Percentiles rank a stretch among this genome's conserved stretches.
These are phyloP conservation scores for Cryptosporidium sp. DNA, from an alignment of 169 alveolate species.

Conservation along the genomic window DNA sequence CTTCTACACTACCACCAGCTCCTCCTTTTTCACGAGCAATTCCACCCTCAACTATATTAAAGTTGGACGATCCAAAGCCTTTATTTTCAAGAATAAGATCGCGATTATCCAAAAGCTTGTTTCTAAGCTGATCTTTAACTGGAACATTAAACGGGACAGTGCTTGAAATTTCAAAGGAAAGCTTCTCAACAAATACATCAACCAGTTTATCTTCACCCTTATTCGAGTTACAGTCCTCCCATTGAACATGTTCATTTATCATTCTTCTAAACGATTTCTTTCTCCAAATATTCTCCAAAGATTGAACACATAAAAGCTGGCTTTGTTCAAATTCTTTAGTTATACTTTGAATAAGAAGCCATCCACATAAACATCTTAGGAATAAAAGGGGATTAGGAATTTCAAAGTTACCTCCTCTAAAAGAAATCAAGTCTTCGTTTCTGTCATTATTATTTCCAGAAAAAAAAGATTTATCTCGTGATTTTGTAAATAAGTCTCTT, in stretches of 20 bases:
- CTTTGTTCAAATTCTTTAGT: slow-evolving; percentile 82
- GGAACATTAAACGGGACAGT: slow-evolving; percentile 68
- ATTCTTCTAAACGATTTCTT: slow-evolving; percentile 83
- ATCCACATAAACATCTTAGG: slow-evolving; percentile 79
- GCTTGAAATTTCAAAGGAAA: slow-evolving; percentile 77
- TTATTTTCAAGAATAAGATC: neutral
- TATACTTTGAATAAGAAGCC: slow-evolving; percentile 83
- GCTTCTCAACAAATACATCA: slow-evolving; percentile 78
- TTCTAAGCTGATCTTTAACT: slow-evolving; percentile 75
- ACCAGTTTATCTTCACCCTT: slow-evolving; percentile 75
- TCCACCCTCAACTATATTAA: too few species aligned
- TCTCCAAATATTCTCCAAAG: slow-evolving; percentile 83
- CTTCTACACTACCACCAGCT: too few species aligned
- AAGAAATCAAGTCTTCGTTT: neutral
- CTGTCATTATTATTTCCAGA: too few species aligned
- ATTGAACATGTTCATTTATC: slow-evolving; percentile 82
- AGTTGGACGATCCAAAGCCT: neutral
- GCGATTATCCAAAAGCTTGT: slow-evolving; percentile 72
- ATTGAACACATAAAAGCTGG: slow-evolving; percentile 82
- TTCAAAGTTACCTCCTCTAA: slow-evolving; percentile 10
- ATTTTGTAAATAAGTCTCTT: slow-evolving; percentile 12
- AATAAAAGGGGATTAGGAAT: slow-evolving; percentile 75
- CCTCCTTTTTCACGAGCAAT: neutral
- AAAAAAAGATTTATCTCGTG: slow-evolving; percentile 73
- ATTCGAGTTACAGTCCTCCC: slow-evolving; percentile 62